Evolutionary conservation across 1,139 yeast genomes (phyloP).

Genomic region (Barnettozyma hawaiiensis): DNA sequence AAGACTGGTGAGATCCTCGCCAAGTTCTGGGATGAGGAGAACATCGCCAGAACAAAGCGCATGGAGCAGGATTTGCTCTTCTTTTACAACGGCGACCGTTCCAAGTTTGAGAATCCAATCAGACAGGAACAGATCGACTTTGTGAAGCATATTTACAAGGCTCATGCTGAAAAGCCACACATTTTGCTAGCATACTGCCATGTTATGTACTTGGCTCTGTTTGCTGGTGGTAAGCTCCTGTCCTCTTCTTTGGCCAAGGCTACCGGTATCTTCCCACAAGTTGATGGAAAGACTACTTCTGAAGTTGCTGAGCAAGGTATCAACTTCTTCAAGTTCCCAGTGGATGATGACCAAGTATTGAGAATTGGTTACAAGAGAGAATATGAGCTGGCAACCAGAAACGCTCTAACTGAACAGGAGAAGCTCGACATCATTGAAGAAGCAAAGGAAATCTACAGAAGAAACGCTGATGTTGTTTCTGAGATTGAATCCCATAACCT

Average conservation of each 20-base stretch:
- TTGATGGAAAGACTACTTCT: slow-evolving; percentile 55
- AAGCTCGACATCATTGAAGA: slow-evolving; percentile 67
- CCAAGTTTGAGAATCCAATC: slow-evolving; percentile 51
- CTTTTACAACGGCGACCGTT: slow-evolving; percentile 51
- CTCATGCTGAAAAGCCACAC: slow-evolving; percentile 59
- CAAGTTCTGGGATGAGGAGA: slow-evolving; percentile 66
- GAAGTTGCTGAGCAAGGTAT: slow-evolving; percentile 61
- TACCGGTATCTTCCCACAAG: slow-evolving; percentile 69
- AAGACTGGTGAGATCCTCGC: slow-evolving; percentile 36
- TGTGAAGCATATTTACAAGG: slow-evolving; percentile 50
- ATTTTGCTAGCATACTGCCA: slow-evolving; percentile 78
- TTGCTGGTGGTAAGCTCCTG: slow-evolving; percentile 82
- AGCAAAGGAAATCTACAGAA: slow-evolving; percentile 57
- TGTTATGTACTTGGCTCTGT: slow-evolving; percentile 77
- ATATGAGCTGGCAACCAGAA: slow-evolving; percentile 71
- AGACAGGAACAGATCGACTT: slow-evolving; percentile 60
- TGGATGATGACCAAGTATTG: slow-evolving; percentile 60
- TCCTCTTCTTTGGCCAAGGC: slow-evolving; percentile 61
- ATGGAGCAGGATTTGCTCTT: slow-evolving; percentile 61
- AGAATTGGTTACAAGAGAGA: slow-evolving; percentile 66
- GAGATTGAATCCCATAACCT: slow-evolving; percentile 66
- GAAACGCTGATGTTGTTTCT: slow-evolving; percentile 52
- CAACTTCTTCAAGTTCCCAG: slow-evolving; percentile 67
- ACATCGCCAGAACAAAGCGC: slow-evolving; percentile 51
- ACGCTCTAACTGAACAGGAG: slow-evolving; percentile 59